Conservation (phyloP, 176 grass and related monocot genomes). For the Aechmea fasciata region DNA sequence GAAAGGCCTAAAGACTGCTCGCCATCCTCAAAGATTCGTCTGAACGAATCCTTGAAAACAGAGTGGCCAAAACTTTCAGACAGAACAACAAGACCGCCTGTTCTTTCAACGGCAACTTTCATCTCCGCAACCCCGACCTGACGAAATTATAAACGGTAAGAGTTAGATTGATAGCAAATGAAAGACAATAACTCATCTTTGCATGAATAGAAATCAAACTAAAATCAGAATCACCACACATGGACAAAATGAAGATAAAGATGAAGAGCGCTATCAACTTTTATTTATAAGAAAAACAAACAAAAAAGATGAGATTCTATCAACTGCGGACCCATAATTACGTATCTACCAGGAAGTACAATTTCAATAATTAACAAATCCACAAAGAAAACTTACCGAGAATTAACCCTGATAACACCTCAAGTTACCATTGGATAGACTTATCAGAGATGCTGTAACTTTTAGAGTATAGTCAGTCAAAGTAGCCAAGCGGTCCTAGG, state of each 20-base stretch:
- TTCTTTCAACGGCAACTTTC: slow-evolving; percentile 96
- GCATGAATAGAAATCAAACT: background rate
- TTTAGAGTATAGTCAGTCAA: no score
- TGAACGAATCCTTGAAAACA: slow-evolving; percentile 97
- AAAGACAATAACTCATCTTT: background rate
- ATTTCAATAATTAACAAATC: no score
- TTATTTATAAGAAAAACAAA: background rate
- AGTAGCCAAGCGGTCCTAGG: no score
- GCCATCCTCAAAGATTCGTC: slow-evolving; percentile 76
- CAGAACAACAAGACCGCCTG: slow-evolving; percentile 91
- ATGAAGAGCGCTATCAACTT: background rate
- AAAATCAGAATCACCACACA: background rate
- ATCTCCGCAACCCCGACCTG: slow-evolving; percentile 96
- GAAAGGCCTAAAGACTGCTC: slow-evolving; percentile 83
- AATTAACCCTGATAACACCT: no score
- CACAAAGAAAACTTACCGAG: no score
- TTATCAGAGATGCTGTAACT: no score
- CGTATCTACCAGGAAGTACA: no score
- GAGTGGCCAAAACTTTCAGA: slow-evolving; percentile 98
- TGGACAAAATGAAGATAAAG: background rate
- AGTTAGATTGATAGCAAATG: background rate
- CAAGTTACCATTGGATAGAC: no score
- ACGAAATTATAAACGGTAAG: slow-evolving; percentile 14
- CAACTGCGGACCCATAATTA: background rate
- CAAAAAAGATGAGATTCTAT: background rate